Base-by-base conservation (phyloP, 352 stramenopile genomes). In the Pythium dissimile region DNA sequence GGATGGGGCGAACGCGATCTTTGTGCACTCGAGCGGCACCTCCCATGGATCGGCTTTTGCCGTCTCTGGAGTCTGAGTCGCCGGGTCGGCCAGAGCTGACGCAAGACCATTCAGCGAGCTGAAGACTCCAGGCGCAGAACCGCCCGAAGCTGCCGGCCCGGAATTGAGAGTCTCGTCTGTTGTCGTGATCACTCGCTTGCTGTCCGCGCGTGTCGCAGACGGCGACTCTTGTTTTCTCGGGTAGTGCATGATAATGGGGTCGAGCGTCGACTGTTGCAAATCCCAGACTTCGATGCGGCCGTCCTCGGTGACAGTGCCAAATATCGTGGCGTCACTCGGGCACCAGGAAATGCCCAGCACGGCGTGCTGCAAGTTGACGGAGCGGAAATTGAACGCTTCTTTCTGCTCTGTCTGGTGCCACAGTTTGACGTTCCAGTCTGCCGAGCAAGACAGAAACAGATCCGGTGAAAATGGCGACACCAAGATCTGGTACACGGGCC, bases 261-360 rank as follows among this genome's bases (percentile, higher is more conserved):
- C 88, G 0, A 97, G 64, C 21, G 72, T 89, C 10, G 81, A 96
- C 32, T 89, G 72, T 7, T 69, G 64, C n/a, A 97, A 66, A 56
- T 97, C 86, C 89, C 89, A 97, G 38, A 97, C 86, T 57, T 97
- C 84, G 27, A 97, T 86, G 20, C 88, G 79, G n/a, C 89, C 91
- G 59, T 97, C 90, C 52, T 94, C 88, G 0, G 84, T 80, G 11
- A 96, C 89, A 0, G 74, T 80, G 16, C 79, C 88, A 58, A 97
- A 96, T 10, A 97, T 75, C 8, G 78, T 95, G 21, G 85, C 69
- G 59, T 87, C 71, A 31, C 69, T 82, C 0, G 91, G 89, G 47
- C 83, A 95, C 89, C 91, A 97, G 1, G 79, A 85, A 45, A 96
- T 81, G 28, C 88, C 78, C 28, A 94, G 64, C 2, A 97, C 87